Evolutionary conservation across 2,329 filamentous ascomycete genomes (phyloP).

Genomic region (Venturia oleaginea): DNA sequence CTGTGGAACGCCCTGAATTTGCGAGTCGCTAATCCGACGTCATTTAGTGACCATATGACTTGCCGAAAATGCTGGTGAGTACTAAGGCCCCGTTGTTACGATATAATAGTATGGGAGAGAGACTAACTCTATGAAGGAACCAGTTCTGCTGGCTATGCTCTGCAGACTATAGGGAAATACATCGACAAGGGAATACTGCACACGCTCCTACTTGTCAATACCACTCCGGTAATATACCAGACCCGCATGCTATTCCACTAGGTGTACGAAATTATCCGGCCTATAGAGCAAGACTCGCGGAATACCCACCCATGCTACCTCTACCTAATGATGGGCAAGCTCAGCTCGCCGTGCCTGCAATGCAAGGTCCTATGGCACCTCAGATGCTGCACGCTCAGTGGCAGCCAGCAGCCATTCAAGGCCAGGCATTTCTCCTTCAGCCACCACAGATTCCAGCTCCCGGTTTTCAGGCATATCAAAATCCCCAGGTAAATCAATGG

Average conservation of each 20-base stretch:
- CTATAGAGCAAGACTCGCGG: not conserved
- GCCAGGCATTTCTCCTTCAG: too few species aligned
- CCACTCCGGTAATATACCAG: not conserved
- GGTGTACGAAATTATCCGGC: not conserved
- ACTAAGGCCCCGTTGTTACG: too few species aligned
- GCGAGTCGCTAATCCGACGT: not conserved
- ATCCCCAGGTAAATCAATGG: not conserved
- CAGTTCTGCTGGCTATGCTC: constrained; percentile 10
- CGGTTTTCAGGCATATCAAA: not conserved
- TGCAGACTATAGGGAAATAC: constrained; percentile 7
- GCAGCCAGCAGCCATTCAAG: too few species aligned
- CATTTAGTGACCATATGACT: not conserved
- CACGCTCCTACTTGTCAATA: constrained; percentile 2
- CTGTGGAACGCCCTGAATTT: not conserved
- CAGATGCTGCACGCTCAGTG: not conserved
- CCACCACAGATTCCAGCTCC: too few species aligned
- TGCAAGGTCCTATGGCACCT: not conserved
- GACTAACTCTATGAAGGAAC: too few species aligned
- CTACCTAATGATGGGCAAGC: too few species aligned
- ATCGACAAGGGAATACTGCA: constrained; percentile 8
- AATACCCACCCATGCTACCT: not conserved
- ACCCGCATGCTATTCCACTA: not conserved
- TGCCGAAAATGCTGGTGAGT: constrained; percentile 2
- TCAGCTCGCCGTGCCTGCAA: too few species aligned
- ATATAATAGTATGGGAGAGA: too few species aligned